Evolutionary conservation across 2,329 filamentous ascomycete genomes (phyloP), one percentile per base, ranked within the genome.

Genomic region (Apiospora rasikravindrae): DNA sequence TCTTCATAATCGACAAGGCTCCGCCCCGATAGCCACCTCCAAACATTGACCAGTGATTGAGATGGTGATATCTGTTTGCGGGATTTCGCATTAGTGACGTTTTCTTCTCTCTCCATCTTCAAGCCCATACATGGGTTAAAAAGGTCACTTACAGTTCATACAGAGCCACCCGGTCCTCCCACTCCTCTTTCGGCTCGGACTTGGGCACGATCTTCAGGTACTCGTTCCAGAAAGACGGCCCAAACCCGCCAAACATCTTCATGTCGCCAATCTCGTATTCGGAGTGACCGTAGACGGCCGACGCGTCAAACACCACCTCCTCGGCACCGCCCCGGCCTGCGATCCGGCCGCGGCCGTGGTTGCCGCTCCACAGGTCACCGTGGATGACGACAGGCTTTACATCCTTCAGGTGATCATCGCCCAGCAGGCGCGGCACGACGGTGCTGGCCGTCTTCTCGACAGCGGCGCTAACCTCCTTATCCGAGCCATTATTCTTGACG

Each of bases 241-340:
- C 91, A 81, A 97, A 98, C 0, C 96, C 96, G 0, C 95, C 95
- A 87, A 98, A 98, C 95, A 98, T 97, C 69, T 88, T 89, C 95
- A 98, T 98, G 76, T 97, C 98, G 0, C 96, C 96, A 70, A 97
- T 84, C 76, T 98, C 96, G 81, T 92, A 98, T 84, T 98, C 96
- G 1, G 88, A 92, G 80, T 98, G 95, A 1, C 92, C 94, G 79
- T 97, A 98, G 74, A 93, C 93, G 57, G 90, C 88, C 2, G 92
- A 92, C 0, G 95, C 91, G 79, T 98, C 96, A 79, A 91, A 98
- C 0, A 97, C 89, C 0, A 98, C 90, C 75, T 95, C 92, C 75
- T 95, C 93, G 0, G 86, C 83, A 0, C 84, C 86, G 0, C 86
- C 83, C 44, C 80, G 77, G 4, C 81, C 81, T 37, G 78, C 85